Base-by-base conservation (phyloP, 768 basidiomycete species). In the Lanmaoa rubissima region DNA sequence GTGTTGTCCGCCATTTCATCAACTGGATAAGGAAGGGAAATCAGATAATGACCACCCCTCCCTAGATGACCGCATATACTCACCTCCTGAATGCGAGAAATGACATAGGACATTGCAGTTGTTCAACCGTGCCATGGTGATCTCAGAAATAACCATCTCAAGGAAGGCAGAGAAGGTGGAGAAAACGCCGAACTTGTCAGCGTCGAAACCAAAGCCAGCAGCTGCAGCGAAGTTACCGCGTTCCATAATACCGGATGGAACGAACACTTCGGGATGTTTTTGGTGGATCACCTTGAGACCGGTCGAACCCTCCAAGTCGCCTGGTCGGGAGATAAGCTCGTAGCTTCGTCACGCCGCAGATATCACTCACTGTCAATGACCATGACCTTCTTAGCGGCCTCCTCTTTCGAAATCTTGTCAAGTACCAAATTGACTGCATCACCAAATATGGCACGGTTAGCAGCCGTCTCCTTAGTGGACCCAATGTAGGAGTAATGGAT, bases 121-220 rank as follows among this genome's bases (percentile, higher is more conserved):
- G 72, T 94, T 94, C 69, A 94, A 72, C 51, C 92, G 83, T n/a
- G 92, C 92, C 92, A 94, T 94, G 12, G 92, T 94, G 50, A 93
- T 75, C 71, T 94, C 92, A 5, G 90, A 92, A 52, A 94, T 72
- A 48, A 90, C 78, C 92, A 94, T 94, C 80, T 94, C 92, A 55
- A 92, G 78, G 80, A 94, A 94, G 4, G 92, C 92, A 48, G 88
- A 90, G 76, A 94, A 94, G 5, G 92, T 94, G 26, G 90, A 91
- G 76, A 92, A 92, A 54, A 92, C 89, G 58, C 92, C 92, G 57
- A 87, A 89, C 72, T 92, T 92, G 65, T 92, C 81, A 24, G 80
- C 71, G 38, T 85, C 87, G 66, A 92, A 93, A 41, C 92, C 92
- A 67, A 94, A 94, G 13, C 92, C 92, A 24, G 90, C 89, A 7